Evolutionary conservation across 2,329 filamentous ascomycete species (phyloP).

Genomic region (Botryotinia calthae): DNA sequence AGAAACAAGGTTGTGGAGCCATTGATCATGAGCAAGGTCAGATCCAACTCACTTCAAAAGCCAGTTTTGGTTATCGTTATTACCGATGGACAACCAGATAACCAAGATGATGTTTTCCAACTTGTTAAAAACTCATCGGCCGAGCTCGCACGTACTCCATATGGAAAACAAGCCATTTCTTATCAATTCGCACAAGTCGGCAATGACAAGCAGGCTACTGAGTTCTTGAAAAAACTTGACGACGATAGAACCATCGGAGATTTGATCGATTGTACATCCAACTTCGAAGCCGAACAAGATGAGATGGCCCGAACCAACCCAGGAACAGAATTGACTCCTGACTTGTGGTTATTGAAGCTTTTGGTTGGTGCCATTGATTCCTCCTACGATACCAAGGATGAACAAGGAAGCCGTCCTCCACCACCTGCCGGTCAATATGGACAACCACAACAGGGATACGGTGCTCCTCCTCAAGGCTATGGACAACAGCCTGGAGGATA

Average conservation of each 20-base stretch:
- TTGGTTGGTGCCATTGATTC: slow-evolving; percentile 65
- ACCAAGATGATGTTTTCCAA: slow-evolving; percentile 18
- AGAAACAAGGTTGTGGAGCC: slow-evolving; percentile 62
- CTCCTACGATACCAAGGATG: slow-evolving; percentile 64
- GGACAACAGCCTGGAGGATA: slow-evolving; percentile 17
- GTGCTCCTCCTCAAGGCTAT: slow-evolving; percentile 16
- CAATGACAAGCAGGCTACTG: slow-evolving; percentile 6
- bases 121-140: slow-evolving; percentile 4
- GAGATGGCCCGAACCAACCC: slow-evolving; percentile 16
- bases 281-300: slow-evolving; percentile 18
- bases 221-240: slow-evolving; percentile 18
- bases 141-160: slow-evolving; percentile 10
- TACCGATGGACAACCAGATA: slow-evolving; percentile 20
- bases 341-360: slow-evolving; percentile 47
- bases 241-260: slow-evolving; percentile 14
- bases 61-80: slow-evolving; percentile 19
- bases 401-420: slow-evolving; percentile 36
- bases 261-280: slow-evolving; percentile 19
- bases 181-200: slow-evolving; percentile 20
- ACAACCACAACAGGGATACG: slow-evolving; percentile 22
- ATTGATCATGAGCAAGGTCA: slow-evolving; percentile 47
- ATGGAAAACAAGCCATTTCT: slow-evolving; percentile 18
- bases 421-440: slow-evolving; percentile 31
- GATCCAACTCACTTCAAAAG: slow-evolving; percentile 10
- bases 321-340: slow-evolving; percentile 7